Evolutionary conservation across 331 rosid genomes (phyloP).

Genomic region (Cucumis variabilis): DNA sequence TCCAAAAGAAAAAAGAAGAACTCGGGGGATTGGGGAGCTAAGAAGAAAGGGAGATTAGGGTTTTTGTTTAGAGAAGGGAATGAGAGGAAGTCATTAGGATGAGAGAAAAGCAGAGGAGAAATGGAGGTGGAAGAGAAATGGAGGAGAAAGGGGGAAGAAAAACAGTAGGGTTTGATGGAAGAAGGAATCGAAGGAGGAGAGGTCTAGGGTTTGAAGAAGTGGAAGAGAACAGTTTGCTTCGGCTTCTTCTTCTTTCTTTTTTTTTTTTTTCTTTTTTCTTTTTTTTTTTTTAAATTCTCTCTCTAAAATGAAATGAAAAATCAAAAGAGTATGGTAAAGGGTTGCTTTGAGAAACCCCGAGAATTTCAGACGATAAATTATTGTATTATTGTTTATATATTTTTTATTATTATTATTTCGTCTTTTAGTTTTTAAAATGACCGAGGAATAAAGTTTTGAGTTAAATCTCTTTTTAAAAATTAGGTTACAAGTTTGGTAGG

Average conservation of each 20-base stretch:
- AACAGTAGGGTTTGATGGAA: conserved; percentile 33
- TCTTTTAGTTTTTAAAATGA: neutral
- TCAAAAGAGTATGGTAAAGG: neutral
- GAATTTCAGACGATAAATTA: conserved; percentile 4
- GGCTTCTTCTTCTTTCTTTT: neutral
- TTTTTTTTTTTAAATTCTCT: neutral
- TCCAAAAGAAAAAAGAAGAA: neutral
- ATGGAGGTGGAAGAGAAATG: neutral
- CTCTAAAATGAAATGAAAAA: neutral
- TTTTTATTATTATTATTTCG: neutral
- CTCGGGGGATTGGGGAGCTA: conserved; percentile 11
- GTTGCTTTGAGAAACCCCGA: conserved; percentile 8
- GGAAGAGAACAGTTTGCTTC: conserved; percentile 27
- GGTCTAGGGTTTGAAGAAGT: conserved; percentile 34
- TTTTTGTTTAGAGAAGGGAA: neutral
- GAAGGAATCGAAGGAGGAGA: neutral
- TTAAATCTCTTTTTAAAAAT: neutral
- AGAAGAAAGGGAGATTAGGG: conserved; percentile 30
- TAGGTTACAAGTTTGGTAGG: conserved; percentile 2
- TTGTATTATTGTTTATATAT: conserved; percentile 14
- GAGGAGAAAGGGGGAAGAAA: conserved; percentile 16
- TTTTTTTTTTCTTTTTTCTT: too few relatives aligned
- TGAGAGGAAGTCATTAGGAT: neutral
- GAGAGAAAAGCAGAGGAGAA: neutral
- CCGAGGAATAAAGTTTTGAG: neutral